Evolutionary conservation across 148 eudicot species (phyloP), one percentile per base, ranked within the genome.

Genomic region (Bassia scoparia): DNA sequence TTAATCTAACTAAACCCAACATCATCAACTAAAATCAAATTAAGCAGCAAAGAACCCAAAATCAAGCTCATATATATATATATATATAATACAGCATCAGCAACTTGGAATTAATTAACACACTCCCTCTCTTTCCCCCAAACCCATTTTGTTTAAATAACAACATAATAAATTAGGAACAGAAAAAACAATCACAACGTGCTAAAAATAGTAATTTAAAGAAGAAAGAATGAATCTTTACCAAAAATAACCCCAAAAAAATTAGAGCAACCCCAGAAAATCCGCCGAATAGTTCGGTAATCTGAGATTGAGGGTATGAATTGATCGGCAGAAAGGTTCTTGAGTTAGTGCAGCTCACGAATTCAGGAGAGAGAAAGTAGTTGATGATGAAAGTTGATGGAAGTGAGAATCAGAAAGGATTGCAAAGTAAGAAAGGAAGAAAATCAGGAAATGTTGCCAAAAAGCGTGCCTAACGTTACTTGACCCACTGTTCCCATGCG

Each of bases 161-260:
- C 38, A 64, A 31, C 24, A 13, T 18, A 4, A 65, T 15, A 14
- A 17, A 63, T 63, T 34, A 63, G 12, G 7, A 9, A 41, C 13
- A 17, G 1, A 63, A 20, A 11, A 37, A 38, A 23, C 41, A 1
- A 61, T 33, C 1, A 41, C 11, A 65, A 65, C 68, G 27, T 65
- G 50, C 68, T 23, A 65, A 24, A 65, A 37, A 65, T 65, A n/a
- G 68, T 37, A 27, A 58, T 27, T 11, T 18, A 50, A 10, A 1
- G 24, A 56, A 56, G 30, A 58, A 65, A 65, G 68, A 41, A 41
- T 18, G 14, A 65, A 38, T 37, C 49, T 38, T 65, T 65, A 65
- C 68, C 68, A 65, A 65, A 65, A 37, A 37, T 23, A 65, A 16
- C 67, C 44, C 67, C 34, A 43, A 62, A 62, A 62, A 62, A 62